Conservation (phyloP, 495 filamentous ascomycete genomes). For the Sordaria brevicollis region DNA sequence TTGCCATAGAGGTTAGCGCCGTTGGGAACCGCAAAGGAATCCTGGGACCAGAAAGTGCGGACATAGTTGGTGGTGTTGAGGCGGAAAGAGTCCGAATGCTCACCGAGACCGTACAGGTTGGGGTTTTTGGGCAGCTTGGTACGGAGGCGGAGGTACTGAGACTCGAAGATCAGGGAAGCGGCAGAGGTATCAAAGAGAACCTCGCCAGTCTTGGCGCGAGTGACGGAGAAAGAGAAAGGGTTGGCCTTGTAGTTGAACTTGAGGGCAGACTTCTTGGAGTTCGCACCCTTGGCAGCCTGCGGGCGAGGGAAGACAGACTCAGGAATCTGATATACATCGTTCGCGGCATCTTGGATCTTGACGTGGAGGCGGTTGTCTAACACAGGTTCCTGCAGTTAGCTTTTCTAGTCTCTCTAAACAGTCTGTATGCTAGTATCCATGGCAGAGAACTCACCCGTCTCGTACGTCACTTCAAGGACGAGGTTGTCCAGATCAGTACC, state of each 20-base stretch:
- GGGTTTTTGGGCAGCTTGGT: slow-evolving; percentile 59
- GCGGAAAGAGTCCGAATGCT: slow-evolving; percentile 64
- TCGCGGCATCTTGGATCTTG: slow-evolving; percentile 66
- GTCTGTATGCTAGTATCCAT: neutral
- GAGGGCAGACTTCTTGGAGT: slow-evolving; percentile 35
- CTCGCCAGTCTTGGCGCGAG: slow-evolving; percentile 49
- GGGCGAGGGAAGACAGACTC: slow-evolving; percentile 60
- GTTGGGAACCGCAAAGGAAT: slow-evolving; percentile 46
- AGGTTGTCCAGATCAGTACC: slow-evolving; percentile 57
- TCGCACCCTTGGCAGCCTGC: slow-evolving; percentile 7
- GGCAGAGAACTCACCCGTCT: slow-evolving; percentile 47
- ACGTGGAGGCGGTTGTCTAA: slow-evolving; percentile 70
- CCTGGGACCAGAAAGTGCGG: slow-evolving; percentile 71
- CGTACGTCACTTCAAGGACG: slow-evolving; percentile 62
- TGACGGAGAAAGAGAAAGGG: slow-evolving; percentile 72
- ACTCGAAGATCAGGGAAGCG: slow-evolving; percentile 63
- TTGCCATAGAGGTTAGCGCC: slow-evolving; percentile 69
- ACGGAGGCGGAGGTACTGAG: slow-evolving; percentile 63
- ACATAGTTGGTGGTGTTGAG: slow-evolving; percentile 66
- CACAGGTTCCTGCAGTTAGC: neutral
- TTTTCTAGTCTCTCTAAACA: slow-evolving; percentile 1
- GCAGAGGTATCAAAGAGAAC: slow-evolving; percentile 72
- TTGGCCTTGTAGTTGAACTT: slow-evolving; percentile 54
- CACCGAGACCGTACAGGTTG: slow-evolving; percentile 70
- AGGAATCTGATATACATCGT: slow-evolving; percentile 71